Evolutionary conservation across 345 rosid genomes (phyloP).

Genomic region (Aquilaria sinensis): DNA sequence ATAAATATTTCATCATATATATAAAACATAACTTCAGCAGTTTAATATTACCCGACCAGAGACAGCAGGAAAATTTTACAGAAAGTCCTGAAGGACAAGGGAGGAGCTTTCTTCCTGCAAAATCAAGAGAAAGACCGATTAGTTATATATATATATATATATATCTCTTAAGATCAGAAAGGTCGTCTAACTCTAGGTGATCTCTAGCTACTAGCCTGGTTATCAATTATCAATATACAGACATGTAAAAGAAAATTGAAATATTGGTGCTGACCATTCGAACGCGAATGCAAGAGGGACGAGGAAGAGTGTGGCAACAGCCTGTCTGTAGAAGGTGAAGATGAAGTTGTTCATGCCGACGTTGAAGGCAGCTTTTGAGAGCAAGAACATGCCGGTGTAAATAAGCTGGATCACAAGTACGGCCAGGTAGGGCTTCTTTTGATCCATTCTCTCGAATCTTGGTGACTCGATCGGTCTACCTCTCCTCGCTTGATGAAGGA

Average conservation of each 20-base stretch:
- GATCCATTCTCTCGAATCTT: constrained; percentile 24
- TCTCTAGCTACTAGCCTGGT: too few species aligned
- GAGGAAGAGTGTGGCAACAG: constrained; percentile 65
- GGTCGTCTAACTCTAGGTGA: background rate
- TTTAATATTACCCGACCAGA: constrained; percentile 47
- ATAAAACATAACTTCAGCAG: background rate
- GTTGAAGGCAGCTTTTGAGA: constrained; percentile 85
- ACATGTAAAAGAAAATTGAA: too few species aligned
- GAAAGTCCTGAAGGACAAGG: constrained; percentile 52
- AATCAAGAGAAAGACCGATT: background rate
- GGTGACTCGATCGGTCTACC: too few species aligned
- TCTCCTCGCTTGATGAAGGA: too few species aligned
- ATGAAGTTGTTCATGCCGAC: constrained; percentile 85
- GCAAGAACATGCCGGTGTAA: constrained; percentile 80
- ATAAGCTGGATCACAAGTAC: constrained; percentile 60
- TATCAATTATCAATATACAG: background rate
- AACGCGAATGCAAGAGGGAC: constrained; percentile 61
- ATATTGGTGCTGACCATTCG: constrained; percentile 44
- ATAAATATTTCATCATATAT: background rate
- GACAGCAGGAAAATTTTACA: constrained; percentile 78
- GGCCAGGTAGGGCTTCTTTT: constrained; percentile 49
- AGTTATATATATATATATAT: background rate
- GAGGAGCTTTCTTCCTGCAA: constrained; percentile 67
- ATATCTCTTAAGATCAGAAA: background rate
- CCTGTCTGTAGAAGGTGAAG: constrained; percentile 82